A percentile compares a stretch with the other conserved stretches of the same genome.
These are phyloP conservation scores for Metschnikowia bowlesiae DNA, from an alignment of 805 yeast genomes.

Conservation along the genomic window DNA sequence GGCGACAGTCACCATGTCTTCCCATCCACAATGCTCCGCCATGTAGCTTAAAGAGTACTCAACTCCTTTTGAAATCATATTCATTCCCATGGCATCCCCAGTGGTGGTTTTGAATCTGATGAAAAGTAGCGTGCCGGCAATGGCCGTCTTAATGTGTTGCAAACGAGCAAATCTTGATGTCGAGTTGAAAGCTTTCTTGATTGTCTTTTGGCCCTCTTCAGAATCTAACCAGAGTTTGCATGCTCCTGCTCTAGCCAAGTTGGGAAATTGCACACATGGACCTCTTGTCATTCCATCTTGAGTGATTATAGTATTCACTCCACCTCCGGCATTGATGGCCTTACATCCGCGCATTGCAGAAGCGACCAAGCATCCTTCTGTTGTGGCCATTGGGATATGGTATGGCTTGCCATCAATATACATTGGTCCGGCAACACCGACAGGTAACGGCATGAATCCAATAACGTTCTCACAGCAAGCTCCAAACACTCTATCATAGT, in stretches of 20 bases:
- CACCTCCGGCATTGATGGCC: slow-evolving; percentile 96
- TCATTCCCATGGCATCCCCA: slow-evolving; percentile 99
- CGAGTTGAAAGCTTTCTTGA: slow-evolving; percentile 89
- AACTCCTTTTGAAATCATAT: slow-evolving; percentile 98
- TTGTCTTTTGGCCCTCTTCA: slow-evolving; percentile 78
- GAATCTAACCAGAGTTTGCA: slow-evolving; percentile 95
- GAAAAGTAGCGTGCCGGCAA: slow-evolving; percentile 87
- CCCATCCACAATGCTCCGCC: slow-evolving; percentile 87
- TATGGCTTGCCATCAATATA: slow-evolving; percentile 82
- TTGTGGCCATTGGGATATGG: slow-evolving; percentile 98
- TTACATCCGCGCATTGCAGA: slow-evolving; percentile 99
- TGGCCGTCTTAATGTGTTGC: slow-evolving; percentile 84
- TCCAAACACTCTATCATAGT: slow-evolving; percentile 93
- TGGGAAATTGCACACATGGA: slow-evolving; percentile 89
- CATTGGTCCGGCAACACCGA: slow-evolving; percentile 97
- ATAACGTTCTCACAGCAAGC: slow-evolving; percentile 99
- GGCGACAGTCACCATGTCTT: slow-evolving; percentile 88
- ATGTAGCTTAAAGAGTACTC: slow-evolving; percentile 79
- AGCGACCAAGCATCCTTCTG: slow-evolving; percentile 98
- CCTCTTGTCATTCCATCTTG: slow-evolving; percentile 99
- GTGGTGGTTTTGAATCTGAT: slow-evolving; percentile 97
- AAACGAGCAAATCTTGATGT: slow-evolving; percentile 96
- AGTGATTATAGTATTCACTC: slow-evolving; percentile 85
- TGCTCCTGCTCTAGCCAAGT: slow-evolving; percentile 83
- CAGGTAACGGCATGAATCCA: slow-evolving; percentile 94